A percentile compares a stretch with the other conserved stretches of the same genome.
These are phyloP conservation scores for Moesziomyces sp. DNA, from an alignment of 1,284 basidiomycete species.

Conservation along the genomic window DNA sequence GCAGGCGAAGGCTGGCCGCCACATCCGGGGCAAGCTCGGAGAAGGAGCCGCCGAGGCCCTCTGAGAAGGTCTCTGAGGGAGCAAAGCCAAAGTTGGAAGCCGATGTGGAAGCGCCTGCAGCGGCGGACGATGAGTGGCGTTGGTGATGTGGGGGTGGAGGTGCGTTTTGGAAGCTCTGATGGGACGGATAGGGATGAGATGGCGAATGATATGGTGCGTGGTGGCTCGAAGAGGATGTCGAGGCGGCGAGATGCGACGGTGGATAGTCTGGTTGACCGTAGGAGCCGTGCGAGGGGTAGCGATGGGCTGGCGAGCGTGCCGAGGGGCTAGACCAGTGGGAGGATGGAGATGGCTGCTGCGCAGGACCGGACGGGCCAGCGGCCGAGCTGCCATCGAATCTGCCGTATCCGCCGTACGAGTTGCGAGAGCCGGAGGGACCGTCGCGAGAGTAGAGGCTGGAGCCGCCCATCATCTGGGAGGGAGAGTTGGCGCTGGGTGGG, in stretches of 20 bases:
- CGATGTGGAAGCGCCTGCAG: slow-evolving; percentile 1
- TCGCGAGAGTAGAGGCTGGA: slow-evolving; percentile 41
- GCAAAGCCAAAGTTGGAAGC: slow-evolving; percentile 26
- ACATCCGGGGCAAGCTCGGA: slow-evolving; percentile 43
- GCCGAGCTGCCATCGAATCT: slow-evolving; percentile 17
- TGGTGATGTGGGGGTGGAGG: slow-evolving; percentile 17
- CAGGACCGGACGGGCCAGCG: slow-evolving; percentile 7
- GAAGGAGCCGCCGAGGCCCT: slow-evolving; percentile 42
- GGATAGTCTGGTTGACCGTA: slow-evolving; percentile 34
- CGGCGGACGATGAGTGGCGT: slow-evolving; percentile 3
- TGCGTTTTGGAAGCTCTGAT: slow-evolving; percentile 23
- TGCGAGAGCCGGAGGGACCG: slow-evolving; percentile 14
- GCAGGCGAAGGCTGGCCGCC: slow-evolving; percentile 44
- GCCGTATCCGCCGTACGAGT: slow-evolving; percentile 29
- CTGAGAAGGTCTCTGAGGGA: slow-evolving; percentile 20
- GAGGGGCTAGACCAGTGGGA: slow-evolving; percentile 42
- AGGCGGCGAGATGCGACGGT: slow-evolving; percentile 13
- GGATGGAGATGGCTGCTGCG: slow-evolving; percentile 33
- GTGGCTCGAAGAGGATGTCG: slow-evolving; percentile 13
- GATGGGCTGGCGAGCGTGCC: slow-evolving; percentile 29
- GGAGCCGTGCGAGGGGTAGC: slow-evolving; percentile 28
- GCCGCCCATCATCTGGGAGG: slow-evolving; percentile 13
- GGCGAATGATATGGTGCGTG: slow-evolving; percentile 27
- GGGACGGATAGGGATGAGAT: slow-evolving; percentile 17
- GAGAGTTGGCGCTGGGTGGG: slow-evolving; percentile 33